These are phyloP conservation scores for Saccharum hybrid DNA, from an alignment of 202 grass and related monocot species.

Conservation along the genomic window DNA sequence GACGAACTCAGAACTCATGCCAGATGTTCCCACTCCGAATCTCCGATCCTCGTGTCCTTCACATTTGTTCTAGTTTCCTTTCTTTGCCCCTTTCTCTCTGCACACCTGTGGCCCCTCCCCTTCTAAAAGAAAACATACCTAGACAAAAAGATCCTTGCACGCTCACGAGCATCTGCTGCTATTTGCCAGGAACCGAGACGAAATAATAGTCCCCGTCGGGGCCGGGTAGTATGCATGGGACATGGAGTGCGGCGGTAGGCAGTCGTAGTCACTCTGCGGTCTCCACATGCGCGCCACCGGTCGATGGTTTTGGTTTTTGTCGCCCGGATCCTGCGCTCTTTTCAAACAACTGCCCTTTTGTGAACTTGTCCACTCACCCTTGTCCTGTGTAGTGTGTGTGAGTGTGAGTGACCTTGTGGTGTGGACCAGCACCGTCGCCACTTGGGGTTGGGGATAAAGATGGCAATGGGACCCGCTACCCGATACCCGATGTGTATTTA, in stretches of 20 bases:
- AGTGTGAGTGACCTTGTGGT: not conserved
- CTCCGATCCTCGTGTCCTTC: too few relatives aligned
- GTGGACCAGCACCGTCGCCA: not conserved
- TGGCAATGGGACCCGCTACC: too few relatives aligned
- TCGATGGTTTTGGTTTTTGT: not conserved
- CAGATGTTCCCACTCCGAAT: too few relatives aligned
- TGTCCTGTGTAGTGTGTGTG: not conserved
- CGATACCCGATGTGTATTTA: too few relatives aligned
- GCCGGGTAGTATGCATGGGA: not conserved
- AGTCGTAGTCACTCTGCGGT: not conserved
- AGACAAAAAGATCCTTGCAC: constrained; percentile 16
- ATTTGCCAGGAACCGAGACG: not conserved
- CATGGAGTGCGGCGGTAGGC: not conserved
- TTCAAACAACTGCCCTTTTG: not conserved
- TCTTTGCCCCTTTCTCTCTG: not conserved
- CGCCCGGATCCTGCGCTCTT: constrained; percentile 24
- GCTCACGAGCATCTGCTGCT: constrained; percentile 8
- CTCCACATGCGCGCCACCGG: constrained; percentile 28
- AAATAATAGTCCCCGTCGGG: not conserved
- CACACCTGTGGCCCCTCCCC: not conserved
- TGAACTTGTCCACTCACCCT: not conserved
- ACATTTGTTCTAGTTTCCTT: too few relatives aligned
- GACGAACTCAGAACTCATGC: too few relatives aligned
- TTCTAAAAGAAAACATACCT: not conserved
- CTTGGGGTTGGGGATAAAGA: not conserved